Percentiles rank a stretch among this genome's conserved stretches.
Conservation (phyloP, 192 early-diverging fungal species). For the Gryganskiella cystojenkinii region DNA sequence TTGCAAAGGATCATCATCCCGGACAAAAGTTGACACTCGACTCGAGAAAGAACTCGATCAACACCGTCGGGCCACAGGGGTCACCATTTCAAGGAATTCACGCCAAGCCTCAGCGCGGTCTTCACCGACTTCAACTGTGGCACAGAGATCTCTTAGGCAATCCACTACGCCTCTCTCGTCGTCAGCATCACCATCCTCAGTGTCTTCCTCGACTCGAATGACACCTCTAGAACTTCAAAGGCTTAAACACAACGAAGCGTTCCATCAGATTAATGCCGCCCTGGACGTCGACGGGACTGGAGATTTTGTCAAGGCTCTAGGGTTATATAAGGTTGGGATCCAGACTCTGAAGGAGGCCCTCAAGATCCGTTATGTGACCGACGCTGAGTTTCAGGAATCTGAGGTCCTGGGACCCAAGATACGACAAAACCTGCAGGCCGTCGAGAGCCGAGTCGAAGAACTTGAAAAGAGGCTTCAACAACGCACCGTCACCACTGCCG, state of each 20-base stretch:
- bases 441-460: constrained; percentile 24
- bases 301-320: constrained; percentile 21
- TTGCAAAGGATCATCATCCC: no score
- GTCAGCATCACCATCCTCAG: background rate
- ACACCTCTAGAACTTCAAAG: constrained; percentile 24
- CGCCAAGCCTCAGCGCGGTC: no score
- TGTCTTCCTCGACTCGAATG: background rate
- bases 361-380: constrained; percentile 39
- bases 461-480: background rate
- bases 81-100: no score
- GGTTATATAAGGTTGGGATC: constrained; percentile 15
- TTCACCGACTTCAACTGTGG: no score
- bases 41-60: no score
- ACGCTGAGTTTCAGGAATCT: constrained; percentile 33
- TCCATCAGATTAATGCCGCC: constrained; percentile 24
- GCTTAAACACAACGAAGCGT: constrained; percentile 37
- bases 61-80: no score
- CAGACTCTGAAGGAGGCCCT: constrained; percentile 36
- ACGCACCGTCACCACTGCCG: background rate
- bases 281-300: constrained; percentile 23
- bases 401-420: constrained; percentile 36
- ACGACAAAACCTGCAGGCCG: constrained; percentile 28
- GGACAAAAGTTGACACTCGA: no score
- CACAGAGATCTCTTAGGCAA: background rate
- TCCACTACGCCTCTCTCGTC: constrained; percentile 5